Evolutionary conservation across 139 green algal species (phyloP).

Genomic region (Tetraselmis chui): DNA sequence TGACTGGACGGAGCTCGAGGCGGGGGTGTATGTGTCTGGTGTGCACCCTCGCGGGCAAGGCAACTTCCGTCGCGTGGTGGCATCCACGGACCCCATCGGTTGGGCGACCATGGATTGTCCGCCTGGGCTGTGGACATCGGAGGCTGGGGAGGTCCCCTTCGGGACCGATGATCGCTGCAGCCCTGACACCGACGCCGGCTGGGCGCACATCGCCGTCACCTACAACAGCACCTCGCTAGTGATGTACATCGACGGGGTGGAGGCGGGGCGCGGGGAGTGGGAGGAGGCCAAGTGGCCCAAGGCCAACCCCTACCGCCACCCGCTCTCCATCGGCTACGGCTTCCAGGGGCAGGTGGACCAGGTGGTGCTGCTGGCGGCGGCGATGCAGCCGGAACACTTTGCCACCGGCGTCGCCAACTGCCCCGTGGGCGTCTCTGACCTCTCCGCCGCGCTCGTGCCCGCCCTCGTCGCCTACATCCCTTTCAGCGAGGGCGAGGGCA

Average conservation of each 20-base stretch:
- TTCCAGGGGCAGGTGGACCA: constrained; percentile 23
- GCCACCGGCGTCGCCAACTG: neutral
- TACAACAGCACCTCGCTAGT: constrained; percentile 6
- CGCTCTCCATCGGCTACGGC: constrained; percentile 2
- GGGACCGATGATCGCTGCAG: constrained; percentile 1
- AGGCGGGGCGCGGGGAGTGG: neutral
- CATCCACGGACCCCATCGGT: neutral
- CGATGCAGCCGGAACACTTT: constrained; percentile 1
- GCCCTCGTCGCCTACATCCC: constrained; percentile 7
- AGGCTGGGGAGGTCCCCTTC: neutral
- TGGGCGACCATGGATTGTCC: neutral
- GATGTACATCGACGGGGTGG: constrained; percentile 14
- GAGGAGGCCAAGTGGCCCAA: constrained; percentile 3
- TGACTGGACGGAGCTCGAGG: constrained; percentile 12
- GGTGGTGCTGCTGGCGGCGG: neutral
- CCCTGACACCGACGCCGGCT: constrained; percentile 10
- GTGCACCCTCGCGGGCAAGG: neutral
- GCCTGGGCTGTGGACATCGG: neutral
- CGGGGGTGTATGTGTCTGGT: constrained; percentile 14
- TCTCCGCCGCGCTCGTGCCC: neutral
- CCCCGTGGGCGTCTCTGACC: neutral
- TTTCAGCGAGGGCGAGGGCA: constrained; percentile 5
- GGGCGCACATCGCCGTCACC: constrained; percentile 10
- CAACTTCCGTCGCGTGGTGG: constrained; percentile 5
- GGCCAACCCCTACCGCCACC: constrained; percentile 5